Evolutionary conservation across 306 rosid species (phyloP).

Genomic region (Abrus precatorius): DNA sequence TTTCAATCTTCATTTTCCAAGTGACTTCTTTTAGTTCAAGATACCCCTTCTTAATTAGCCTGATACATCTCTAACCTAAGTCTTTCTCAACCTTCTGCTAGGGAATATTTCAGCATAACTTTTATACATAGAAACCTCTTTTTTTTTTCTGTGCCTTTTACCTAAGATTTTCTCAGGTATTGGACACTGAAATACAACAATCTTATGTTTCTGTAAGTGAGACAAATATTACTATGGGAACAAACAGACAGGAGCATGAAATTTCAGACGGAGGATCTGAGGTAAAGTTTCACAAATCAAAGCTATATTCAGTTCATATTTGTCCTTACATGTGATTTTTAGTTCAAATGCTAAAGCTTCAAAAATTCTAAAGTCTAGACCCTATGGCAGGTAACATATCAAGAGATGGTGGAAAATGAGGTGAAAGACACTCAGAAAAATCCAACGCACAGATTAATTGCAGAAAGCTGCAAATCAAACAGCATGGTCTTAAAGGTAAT

Average conservation of each 20-base stretch:
- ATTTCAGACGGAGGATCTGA: constrained; percentile 60
- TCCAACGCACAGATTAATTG: constrained; percentile 57
- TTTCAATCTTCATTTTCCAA: not conserved
- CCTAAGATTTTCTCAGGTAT: constrained; percentile 26
- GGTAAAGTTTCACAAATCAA: constrained; percentile 56
- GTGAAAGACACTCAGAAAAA: constrained; percentile 53
- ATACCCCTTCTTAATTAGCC: not conserved
- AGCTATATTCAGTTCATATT: constrained; percentile 4
- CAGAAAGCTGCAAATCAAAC: constrained; percentile 75
- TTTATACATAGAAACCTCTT: constrained; percentile 3
- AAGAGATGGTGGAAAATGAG: constrained; percentile 62
- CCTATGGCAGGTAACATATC: constrained; percentile 45
- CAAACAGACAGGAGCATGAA: constrained; percentile 64
- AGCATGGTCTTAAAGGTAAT: constrained; percentile 87
- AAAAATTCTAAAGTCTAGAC: constrained; percentile 18
- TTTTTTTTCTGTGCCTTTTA: not conserved
- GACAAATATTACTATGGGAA: constrained; percentile 61
- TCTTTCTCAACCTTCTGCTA: constrained; percentile 14
- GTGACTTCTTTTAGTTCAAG: not conserved
- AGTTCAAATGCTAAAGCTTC: constrained; percentile 20
- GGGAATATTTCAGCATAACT: not conserved
- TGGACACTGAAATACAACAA: constrained; percentile 9
- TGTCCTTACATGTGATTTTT: not conserved
- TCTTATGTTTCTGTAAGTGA: constrained; percentile 49
- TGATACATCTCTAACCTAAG: not conserved